Conservation (phyloP, 2,329 filamentous ascomycete species). For the Volutella citrinella region DNA sequence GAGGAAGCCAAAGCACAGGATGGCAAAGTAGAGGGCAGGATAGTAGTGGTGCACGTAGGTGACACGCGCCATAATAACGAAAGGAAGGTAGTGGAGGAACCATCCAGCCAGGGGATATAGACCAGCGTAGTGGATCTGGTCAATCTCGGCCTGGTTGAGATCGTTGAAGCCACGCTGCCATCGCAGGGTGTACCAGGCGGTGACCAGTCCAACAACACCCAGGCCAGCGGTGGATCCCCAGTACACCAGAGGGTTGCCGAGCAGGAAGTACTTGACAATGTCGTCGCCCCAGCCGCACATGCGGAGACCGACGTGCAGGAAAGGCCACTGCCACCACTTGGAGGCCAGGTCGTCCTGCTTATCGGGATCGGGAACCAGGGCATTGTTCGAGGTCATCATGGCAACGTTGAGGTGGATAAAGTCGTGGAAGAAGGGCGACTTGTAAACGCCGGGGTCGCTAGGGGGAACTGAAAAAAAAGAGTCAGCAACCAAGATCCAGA, state of each 20-base stretch:
- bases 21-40: constrained; percentile 95
- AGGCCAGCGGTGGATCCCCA: constrained; percentile 87
- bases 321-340: constrained; percentile 97
- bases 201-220: constrained; percentile 66
- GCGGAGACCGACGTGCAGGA: constrained; percentile 89
- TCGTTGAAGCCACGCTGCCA: constrained; percentile 96
- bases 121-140: constrained; percentile 91
- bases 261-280: constrained; percentile 96
- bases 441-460: constrained; percentile 86
- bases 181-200: constrained; percentile 82
- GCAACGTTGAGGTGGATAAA: constrained; percentile 98
- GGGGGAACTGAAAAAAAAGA: constrained; percentile 65
- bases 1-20: constrained; percentile 83
- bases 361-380: constrained; percentile 92
- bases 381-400: constrained; percentile 99
- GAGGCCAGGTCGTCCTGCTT: constrained; percentile 99
- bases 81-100: constrained; percentile 95
- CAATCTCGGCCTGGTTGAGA: constrained; percentile 74
- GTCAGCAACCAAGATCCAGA: background rate
- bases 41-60: constrained; percentile 99
- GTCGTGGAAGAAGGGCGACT: constrained; percentile 95
- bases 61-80: constrained; percentile 96
- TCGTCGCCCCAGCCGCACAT: constrained; percentile 99
- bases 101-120: constrained; percentile 90
- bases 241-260: constrained; percentile 94